Base-by-base conservation (phyloP, 495 filamentous ascomycete species). In the Penicillium pancosmium region DNA sequence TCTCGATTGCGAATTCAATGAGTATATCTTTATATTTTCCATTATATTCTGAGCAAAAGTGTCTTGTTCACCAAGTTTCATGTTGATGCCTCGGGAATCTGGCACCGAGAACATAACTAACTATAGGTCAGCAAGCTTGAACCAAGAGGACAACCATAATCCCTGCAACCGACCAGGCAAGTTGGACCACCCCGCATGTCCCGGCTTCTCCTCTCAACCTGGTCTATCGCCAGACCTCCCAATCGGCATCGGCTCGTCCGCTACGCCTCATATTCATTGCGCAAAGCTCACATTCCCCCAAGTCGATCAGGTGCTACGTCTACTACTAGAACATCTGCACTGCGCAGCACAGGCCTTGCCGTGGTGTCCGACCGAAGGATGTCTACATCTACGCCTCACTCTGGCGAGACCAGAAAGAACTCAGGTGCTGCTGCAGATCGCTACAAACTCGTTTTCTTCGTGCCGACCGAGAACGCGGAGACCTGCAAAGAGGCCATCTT, bases 391-490 rank as follows among this genome's bases (percentile, higher is more conserved):
- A 43, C 50, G 43, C 19, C 15, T 0, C 18, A 48, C 12, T 6
- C 34, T 19, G 31, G 56, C 16, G 27, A 31, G 27, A 31, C 27
- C 27, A 8, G 27, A 31, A 31, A 31, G 27, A 6, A 31, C 27
- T 50, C 65, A 33, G 52, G 60, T 12, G 48, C 66, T 19, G 21
- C 43, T 9, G 60, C 67, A 33, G 68, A 70, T 55, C 78, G 78
- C 59, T 82, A 78, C 71, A 82, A 80, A 41, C 78, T 82, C 25
- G 56, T 80, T 59, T 82, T 80, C 70, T 79, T 71, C 55, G 79
- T 79, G 15, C 79, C 79, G 1, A 63, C 71, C 40, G 56, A 68
- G 21, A 65, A 76, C 56, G 59, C 72, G 18, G 74, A 80, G 36
- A 34, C 59, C 12, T 80, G 76, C 61, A 81, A 80, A 60, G 72